Evolutionary conservation across 768 basidiomycete genomes (phyloP), one percentile per base, ranked within the genome.

Genomic region (Termitomyces eurrhizus): DNA sequence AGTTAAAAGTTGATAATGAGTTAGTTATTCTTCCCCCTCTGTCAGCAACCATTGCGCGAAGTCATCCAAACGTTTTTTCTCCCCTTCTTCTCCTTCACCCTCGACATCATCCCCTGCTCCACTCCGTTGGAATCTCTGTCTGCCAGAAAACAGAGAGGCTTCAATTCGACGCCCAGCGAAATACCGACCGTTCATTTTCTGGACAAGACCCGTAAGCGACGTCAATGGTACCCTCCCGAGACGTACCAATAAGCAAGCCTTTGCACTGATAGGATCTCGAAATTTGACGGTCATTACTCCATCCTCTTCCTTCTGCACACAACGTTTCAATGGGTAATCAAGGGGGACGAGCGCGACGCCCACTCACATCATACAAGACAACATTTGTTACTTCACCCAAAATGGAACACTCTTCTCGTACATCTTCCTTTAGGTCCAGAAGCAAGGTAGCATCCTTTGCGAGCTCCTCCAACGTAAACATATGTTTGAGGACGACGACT

Each of bases 241-340:
- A 79, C 89, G 64, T 65, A 92, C 94, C 62, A 93, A 61, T 21
- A 99, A 77, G 67, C 96, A 99, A 4, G 94, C 96, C 72, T 95
- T 89, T 5, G 97, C 97, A 60, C 93, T 86, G n/a, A 96, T 66
- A 14, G 92, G 83, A 68, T 98, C 95, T 59, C 87, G 87, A 78
- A 98, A 99, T 67, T 98, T 97, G 63, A 98, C 88, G 0, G 95
- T 95, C 86, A 98, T 98, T 63, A 98, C 75, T 4, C 97, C 96
- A 41, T 96, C 93, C 37, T 85, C 75, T 72, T 99, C 97, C 80
- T 89, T 86, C 95, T 99, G 74, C 45, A 61, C 24, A 45, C 11
- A 6, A 14, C 42, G 41, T 21, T 44, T 52, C 42, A 21, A 14
- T 18, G 14, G 56, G 50, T 44, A 26, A 55, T 59, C 7, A 12